These are phyloP conservation scores for Backusella psychrophila DNA, from an alignment of 192 early-diverging fungal species.

Conservation along the genomic window DNA sequence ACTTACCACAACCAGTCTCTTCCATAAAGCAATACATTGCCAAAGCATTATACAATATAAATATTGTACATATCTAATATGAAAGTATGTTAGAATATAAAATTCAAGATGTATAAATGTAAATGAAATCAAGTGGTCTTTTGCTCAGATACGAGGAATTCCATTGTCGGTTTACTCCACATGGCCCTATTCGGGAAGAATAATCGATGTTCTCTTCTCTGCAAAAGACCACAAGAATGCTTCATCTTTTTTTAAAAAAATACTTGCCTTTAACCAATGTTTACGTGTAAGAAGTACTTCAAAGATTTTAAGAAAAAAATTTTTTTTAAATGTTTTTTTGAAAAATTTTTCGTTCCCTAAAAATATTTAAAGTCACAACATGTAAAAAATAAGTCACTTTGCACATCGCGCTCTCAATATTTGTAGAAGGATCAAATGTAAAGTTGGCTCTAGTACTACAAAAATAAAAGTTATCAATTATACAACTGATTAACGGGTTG, in stretches of 20 bases:
- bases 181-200: constrained; percentile 8
- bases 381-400: not conserved
- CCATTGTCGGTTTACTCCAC: constrained; percentile 15
- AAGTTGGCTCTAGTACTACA: not conserved
- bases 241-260: not conserved
- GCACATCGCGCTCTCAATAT: not conserved
- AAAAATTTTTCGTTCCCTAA: not conserved
- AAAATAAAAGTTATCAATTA: too few relatives aligned
- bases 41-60: not conserved
- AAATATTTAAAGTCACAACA: not conserved
- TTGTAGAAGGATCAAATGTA: not conserved
- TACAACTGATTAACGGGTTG: too few relatives aligned
- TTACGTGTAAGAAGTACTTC: not conserved
- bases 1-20: constrained; percentile 1
- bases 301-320: not conserved
- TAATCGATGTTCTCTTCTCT: constrained; percentile 13
- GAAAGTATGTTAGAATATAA: not conserved
- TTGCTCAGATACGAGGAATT: constrained; percentile 21
- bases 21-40: not conserved
- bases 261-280: not conserved
- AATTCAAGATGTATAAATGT: not conserved
- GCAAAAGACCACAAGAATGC: constrained; percentile 3
- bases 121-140: not conserved
- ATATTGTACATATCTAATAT: not conserved
- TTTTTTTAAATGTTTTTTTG: not conserved